Evolutionary conservation across 805 yeast genomes (phyloP).

Genomic region (Lachancea nothofagi): DNA sequence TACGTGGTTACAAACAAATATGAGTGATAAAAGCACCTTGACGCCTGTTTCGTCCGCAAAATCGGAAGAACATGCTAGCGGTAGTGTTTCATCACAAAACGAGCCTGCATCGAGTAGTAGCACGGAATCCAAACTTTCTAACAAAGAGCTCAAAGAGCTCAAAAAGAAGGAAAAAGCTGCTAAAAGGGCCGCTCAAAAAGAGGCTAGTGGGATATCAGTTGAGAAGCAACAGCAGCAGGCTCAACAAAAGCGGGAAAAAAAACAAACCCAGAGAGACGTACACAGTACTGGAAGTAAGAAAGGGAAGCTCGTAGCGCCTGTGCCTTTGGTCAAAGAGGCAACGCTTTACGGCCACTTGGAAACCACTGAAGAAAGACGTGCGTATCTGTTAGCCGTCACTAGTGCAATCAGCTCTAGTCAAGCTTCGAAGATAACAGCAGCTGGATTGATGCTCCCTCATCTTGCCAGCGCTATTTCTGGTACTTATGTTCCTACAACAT

Average conservation of each 20-base stretch:
- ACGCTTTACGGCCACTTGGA: slow-evolving; percentile 74
- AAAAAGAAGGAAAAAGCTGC: slow-evolving; percentile 90
- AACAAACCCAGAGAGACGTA: slow-evolving; percentile 38
- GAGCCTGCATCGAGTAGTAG: slow-evolving; percentile 1
- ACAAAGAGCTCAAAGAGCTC: slow-evolving; percentile 81
- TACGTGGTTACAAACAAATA: neutral
- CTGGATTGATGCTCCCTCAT: slow-evolving; percentile 32
- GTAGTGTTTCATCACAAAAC: slow-evolving; percentile 2
- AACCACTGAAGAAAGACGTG: slow-evolving; percentile 67
- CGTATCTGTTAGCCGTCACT: slow-evolving; percentile 31
- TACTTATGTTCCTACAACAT: slow-evolving; percentile 20
- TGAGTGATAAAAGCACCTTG: slow-evolving; percentile 2
- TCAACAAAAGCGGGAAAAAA: slow-evolving; percentile 41
- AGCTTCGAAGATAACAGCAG: slow-evolving; percentile 33
- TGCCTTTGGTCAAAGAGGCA: slow-evolving; percentile 44
- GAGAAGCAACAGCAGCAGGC: slow-evolving; percentile 36
- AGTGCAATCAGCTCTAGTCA: slow-evolving; percentile 31
- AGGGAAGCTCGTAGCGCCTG: slow-evolving; percentile 35
- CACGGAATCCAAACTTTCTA: slow-evolving; percentile 41
- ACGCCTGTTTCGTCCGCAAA: neutral
- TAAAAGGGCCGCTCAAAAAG: slow-evolving; percentile 83
- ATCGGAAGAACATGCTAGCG: neutral
- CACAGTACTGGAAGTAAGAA: slow-evolving; percentile 43
- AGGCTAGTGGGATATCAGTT: slow-evolving; percentile 50
- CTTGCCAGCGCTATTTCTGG: slow-evolving; percentile 26